A percentile compares a stretch with the other conserved stretches of the same genome.
Conservation (phyloP, 306 rosid genomes). For the Vigna unguiculata region DNA sequence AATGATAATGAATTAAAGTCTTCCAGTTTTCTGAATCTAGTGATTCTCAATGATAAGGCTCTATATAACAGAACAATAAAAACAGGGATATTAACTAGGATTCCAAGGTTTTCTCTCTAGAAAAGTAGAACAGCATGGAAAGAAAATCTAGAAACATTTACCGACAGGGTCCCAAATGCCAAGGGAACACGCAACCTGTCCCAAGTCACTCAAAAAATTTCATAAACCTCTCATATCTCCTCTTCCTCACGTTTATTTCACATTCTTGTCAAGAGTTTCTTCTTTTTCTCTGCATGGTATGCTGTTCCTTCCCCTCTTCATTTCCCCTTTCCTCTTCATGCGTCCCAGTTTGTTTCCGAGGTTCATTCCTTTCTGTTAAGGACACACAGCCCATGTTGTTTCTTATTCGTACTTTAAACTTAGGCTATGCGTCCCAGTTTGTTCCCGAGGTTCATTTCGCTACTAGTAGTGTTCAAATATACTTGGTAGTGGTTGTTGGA, state of each 20-base stretch:
- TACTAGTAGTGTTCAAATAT: no score
- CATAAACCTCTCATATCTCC: neutral
- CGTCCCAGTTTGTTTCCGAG: neutral
- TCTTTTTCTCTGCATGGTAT: no score
- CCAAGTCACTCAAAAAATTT: neutral
- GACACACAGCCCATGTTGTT: neutral
- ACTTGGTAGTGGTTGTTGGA: no score
- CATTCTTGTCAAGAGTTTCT: neutral
- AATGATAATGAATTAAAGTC: slow-evolving; percentile 32
- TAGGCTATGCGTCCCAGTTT: neutral
- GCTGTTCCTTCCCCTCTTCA: no score
- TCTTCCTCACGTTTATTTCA: neutral
- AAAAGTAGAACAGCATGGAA: neutral
- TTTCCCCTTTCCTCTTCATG: neutral
- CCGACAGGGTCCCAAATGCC: neutral
- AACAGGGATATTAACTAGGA: neutral
- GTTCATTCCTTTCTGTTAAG: neutral
- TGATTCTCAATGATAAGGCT: neutral
- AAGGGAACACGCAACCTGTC: neutral
- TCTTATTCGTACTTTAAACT: neutral
- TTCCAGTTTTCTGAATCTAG: slow-evolving; percentile 1
- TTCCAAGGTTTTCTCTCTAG: neutral
- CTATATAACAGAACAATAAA: slow-evolving; percentile 4
- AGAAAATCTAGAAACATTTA: neutral
- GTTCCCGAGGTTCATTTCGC: no score